Evolutionary conservation across 495 filamentous ascomycete genomes (phyloP), one percentile per base, ranked within the genome.

Genomic region (Neurospora sp.): DNA sequence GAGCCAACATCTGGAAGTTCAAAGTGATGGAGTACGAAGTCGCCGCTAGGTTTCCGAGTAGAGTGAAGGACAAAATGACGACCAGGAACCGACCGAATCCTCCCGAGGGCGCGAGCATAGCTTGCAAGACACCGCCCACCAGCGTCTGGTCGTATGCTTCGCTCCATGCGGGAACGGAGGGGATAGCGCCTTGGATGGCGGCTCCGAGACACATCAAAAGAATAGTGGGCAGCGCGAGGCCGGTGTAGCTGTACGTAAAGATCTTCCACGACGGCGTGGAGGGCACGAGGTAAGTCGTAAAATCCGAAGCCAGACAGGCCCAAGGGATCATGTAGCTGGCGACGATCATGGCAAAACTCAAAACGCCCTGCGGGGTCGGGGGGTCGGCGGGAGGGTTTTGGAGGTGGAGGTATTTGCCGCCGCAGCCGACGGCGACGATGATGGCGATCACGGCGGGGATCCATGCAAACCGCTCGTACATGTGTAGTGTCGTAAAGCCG

Each of bases 401-500:
- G 70, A 80, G 27, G 8, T 44, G 31, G 20, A 85, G 80, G 44
- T 76, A 74, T 5, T 77, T 78, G 16, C 83, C 83, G 46, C 82
- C 78, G 41, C 42, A 70, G 62, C 78, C 78, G 69, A 75, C 77
- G 31, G 78, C 78, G 31, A 79, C 77, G 38, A 77, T 76, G 44
- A 89, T 83, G 14, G 88, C 84, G 35, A 89, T 82, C 39, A 88
- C 73, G 27, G 84, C 84, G 12, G 84, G 82, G 76, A 88, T 85
- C 89, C 89, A 91, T 18, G 89, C 87, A 71, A 84, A 91, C 59
- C 87, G 85, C 81, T 90, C 89, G 73, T 88, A 91, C 12, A 84
- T 75, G 76, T 91, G 85, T 39, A 92, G 84, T 1, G 86, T 82
- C 4, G 82, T 82, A 71, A 88, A 86, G 35, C 90, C 90, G 77